phyloP scores from a whole-genome alignment of 352 stramenopile genomes.

The Pythium monospermum region DNA sequence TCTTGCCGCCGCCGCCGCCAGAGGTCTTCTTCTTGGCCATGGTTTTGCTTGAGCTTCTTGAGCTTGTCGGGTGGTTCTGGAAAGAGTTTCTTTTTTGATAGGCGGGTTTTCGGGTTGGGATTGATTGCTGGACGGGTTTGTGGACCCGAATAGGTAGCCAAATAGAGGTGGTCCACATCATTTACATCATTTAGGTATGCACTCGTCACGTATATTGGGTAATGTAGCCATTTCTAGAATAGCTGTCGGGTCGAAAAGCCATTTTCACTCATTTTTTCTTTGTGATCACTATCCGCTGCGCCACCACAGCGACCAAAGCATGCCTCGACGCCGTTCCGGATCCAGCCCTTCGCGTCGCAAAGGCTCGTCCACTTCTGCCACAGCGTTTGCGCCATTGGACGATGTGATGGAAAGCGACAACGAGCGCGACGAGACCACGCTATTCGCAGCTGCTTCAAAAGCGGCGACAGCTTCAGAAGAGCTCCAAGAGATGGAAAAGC shows the following conservation, averaged over 20 bases:
- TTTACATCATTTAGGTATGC: neutral
- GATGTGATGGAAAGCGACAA: constrained; percentile 12
- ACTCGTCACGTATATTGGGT: neutral
- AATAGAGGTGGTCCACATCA: neutral
- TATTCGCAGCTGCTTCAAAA: no score
- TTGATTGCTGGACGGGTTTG: neutral
- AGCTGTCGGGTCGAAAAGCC: neutral
- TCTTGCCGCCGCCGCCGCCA: constrained; percentile 33
- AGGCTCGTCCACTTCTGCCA: neutral
- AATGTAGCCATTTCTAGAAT: constrained; percentile 19
- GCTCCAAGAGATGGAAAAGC: constrained; percentile 1
- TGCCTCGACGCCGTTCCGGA: no score
- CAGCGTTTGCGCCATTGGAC: neutral
- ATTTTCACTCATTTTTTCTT: neutral
- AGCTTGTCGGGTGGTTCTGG: no score
- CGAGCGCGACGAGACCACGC: constrained; percentile 7
- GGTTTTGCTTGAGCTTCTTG: no score
- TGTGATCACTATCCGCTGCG: neutral
- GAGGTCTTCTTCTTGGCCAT: constrained; percentile 71
- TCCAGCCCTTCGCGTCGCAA: constrained; percentile 2
- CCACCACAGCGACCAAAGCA: no score
- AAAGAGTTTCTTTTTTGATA: constrained; percentile 7
- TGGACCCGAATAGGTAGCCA: neutral
- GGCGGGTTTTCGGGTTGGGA: constrained; percentile 9
- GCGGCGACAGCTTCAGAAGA: constrained; percentile 2